Conservation (phyloP, 176 grass and related monocot genomes). For the Rhynchospora breviuscula region DNA sequence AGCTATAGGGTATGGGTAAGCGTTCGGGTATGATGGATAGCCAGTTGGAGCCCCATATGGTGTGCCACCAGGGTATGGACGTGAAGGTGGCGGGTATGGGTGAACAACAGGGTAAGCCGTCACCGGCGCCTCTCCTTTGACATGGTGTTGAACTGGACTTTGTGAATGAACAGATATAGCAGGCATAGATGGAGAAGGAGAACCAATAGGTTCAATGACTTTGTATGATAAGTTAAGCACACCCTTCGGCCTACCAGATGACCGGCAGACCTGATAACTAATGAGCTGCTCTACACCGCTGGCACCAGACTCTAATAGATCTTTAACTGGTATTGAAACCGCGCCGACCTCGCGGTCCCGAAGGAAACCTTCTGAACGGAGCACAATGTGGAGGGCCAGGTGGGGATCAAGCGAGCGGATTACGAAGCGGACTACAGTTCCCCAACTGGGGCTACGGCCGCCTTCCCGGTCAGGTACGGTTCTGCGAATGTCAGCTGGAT, state of each 20-base stretch:
- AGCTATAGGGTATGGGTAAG: conserved; percentile 29
- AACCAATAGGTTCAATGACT: conserved; percentile 26
- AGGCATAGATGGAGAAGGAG: background rate
- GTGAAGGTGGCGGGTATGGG: conserved; percentile 22
- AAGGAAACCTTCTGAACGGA: conserved; percentile 32
- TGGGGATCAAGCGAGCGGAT: conserved; percentile 29
- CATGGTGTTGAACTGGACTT: background rate
- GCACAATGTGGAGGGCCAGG: conserved; percentile 41
- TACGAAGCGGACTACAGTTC: conserved; percentile 30
- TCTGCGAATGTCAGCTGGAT: conserved; percentile 24
- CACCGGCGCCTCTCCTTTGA: conserved; percentile 10
- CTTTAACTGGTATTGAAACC: conserved; percentile 46
- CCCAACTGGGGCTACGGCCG: conserved; percentile 48
- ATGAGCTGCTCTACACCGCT: conserved; percentile 22
- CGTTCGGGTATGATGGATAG: conserved; percentile 22
- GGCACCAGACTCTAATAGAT: conserved; percentile 31
- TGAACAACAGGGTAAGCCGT: conserved; percentile 24
- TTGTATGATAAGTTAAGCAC: conserved; percentile 57
- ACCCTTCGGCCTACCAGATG: conserved; percentile 50
- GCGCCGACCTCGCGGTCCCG: conserved; percentile 54
- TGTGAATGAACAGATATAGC: background rate
- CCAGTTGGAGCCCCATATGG: conserved; percentile 22
- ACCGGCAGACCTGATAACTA: conserved; percentile 68
- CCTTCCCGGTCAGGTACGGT: conserved; percentile 42
- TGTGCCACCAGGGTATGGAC: conserved; percentile 6